Base-by-base conservation (phyloP, 768 basidiomycete genomes). In the Goffeauzyma gilvescens region DNA sequence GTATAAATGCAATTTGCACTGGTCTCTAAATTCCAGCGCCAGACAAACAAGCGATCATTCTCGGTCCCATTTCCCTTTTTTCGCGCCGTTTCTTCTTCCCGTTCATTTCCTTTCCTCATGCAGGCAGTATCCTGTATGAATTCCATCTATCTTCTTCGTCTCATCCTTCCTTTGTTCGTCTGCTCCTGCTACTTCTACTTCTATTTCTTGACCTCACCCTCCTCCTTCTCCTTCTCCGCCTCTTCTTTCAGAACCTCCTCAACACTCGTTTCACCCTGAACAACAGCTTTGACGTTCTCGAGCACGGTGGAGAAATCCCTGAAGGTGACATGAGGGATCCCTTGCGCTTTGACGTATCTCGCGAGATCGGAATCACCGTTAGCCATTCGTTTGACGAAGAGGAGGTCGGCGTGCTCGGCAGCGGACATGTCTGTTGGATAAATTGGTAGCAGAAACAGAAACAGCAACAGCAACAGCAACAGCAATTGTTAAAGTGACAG, bases 351-450 rank as follows among this genome's bases (percentile, higher is more conserved):
- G 68, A 89, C 95, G 65, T 84, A 90, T 12, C 70, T 69, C 43
- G 78, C 75, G 9, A 98, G 69, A 57, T 95, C 87, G 55, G 89
- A 93, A 51, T 59, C 55, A 23, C 62, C 62, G 71, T 69, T 57
- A 0, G 55, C 50, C 48, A 61, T 58, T 42, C 63, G 55, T 64
- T 95, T 96, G 49, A 89, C 86, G 58, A 96, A 95, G n/a, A 98
- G 72, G 15, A 87, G 66, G 62, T 96, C 87, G 14, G 93, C 86
- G 54, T 89, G 82, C 44, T 69, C 71, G 0, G 93, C 93, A 3
- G 93, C 90, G 7, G 83, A 87, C 64, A 93, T 73, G 61, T 93
- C 87, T 83, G 59, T 17, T 17, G 1, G 13, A 27, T n/a, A 22
- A 34, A 18, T 13, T 17, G 21, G n/a, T 33, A 18, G 24, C 12